Base-by-base conservation (phyloP, 1,139 yeast species). In the Nakaseomyces kungkrabaensis region DNA sequence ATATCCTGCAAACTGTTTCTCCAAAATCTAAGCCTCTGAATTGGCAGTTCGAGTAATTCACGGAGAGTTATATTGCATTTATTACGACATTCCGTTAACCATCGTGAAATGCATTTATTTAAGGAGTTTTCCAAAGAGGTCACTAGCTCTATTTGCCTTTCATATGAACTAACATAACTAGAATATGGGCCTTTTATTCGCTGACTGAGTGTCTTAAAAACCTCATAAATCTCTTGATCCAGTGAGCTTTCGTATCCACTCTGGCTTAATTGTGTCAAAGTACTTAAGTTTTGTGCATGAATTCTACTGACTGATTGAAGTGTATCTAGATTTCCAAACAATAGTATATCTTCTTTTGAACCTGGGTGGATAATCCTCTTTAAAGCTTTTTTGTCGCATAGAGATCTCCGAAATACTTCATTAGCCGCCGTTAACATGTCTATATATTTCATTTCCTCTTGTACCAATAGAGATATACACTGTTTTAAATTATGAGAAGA, bases 301-400 rank as follows among this genome's bases (percentile, higher is more conserved):
- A 65, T 48, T 10, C 54, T 52, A 50, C 70, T 67, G 11, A 71
- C 52, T 1, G 68, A 67, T 4, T 63, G 49, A 6, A 71, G 63
- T 1, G 72, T 65, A 11, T 62, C 69, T 26, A 70, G 50, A 50
- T 70, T 69, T 3, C 72, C 71, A 56, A 71, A 70, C 4, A 71
- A 52, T 5, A 61, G 22, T 7, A 41, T 17, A 5, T 41, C 44
- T 27, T 27, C 34, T 11, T 41, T 41, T 27, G 44, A 41, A 29
- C 27, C 27, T 7, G 33, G 33, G 11, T n/a, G 25, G 4, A 41
- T 27, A 9, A 41, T 27, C 27, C n/a, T 41, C 33, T 29, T 41
- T 11, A 27, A 8, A 4, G n/a, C 27, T 29, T 29, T 41, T 5
- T 29, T 41, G 5, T 29, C 25, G 4, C 25, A 24, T 26, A 41